Evolutionary conservation across 495 filamentous ascomycete genomes (phyloP), one percentile per base, ranked within the genome.

Genomic region (Talaromyces trachyspermus): DNA sequence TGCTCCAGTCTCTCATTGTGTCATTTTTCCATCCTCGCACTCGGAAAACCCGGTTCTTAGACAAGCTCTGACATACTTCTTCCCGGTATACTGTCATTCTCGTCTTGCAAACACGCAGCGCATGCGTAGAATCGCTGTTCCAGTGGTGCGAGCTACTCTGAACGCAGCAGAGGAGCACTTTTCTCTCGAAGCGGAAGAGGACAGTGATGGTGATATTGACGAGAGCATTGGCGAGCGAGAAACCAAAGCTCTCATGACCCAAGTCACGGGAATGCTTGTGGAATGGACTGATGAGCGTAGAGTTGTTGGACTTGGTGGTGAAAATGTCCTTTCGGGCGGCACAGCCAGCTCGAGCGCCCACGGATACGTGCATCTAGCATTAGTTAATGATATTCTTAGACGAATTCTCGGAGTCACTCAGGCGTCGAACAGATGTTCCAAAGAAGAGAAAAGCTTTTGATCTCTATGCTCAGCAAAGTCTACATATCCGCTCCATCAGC

Each of bases 211-310:
- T 10, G 60, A 70, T 25, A 72, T 89, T 37, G 80, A 85, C 41
- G 83, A 86, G 49, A 80, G 72, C 3, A 60, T 86, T 18, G 88
- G 86, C 5, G 82, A 89, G 22, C 80, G 81, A 17, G 90, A 92
- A 48, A 77, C 85, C 39, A 95, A 92, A 77, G 83, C 92, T 1
- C 76, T 82, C 20, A 76, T 92, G 53, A 69, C 66, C 7, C 77
- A 82, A 23, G 84, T 95, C 25, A 77, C 82, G 22, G 84, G 81
- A 2, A 89, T 92, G 65, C 63, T 98, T 2, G 77, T 88, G 1
- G 92, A 98, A 59, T 98, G 92, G 92, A 97, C 92, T 3, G 92
- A 98, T 63, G 88, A 90, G 46, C 75, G 94, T 15, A 85, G 90
- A 56, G 85, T 89, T 45, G 83, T 92, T 43, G 77, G 82, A 1